Evolutionary conservation across 768 basidiomycete species (phyloP).

Genomic region (Fomitopsis serialis): DNA sequence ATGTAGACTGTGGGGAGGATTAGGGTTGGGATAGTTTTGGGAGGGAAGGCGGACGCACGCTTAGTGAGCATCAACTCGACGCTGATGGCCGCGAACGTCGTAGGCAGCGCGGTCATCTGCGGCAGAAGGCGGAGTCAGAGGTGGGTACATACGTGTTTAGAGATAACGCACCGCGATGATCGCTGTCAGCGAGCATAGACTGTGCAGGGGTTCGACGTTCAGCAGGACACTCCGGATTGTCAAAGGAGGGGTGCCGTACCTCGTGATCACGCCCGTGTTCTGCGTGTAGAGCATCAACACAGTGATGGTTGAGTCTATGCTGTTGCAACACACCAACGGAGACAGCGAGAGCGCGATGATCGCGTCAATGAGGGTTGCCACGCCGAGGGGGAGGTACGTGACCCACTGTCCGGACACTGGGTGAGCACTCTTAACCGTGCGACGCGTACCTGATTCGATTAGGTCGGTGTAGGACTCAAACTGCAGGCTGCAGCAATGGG

Average conservation of each 20-base stretch:
- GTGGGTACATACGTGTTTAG: not conserved
- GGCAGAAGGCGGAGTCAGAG: not conserved
- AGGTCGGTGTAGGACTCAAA: not conserved
- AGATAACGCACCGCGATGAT: slow-evolving; percentile 9
- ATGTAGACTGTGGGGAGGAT: slow-evolving; percentile 11
- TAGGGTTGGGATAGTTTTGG: not conserved
- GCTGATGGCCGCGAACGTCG: slow-evolving; percentile 11
- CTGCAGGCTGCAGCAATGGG: not conserved
- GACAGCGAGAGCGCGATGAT: slow-evolving; percentile 14
- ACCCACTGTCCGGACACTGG: slow-evolving; percentile 11
- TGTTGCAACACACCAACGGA: not conserved
- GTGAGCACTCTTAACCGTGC: not conserved
- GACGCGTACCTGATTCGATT: not conserved
- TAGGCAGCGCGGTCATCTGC: slow-evolving; percentile 15
- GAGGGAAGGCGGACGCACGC: slow-evolving; percentile 4
- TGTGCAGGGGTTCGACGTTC: not conserved
- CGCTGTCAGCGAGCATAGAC: slow-evolving; percentile 11
- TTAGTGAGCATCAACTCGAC: slow-evolving; percentile 16
- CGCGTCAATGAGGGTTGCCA: slow-evolving; percentile 10
- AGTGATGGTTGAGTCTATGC: slow-evolving; percentile 11
- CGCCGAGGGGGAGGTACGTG: slow-evolving; percentile 10
- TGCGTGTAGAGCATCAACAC: slow-evolving; percentile 15
- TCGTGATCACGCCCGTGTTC: slow-evolving; percentile 14
- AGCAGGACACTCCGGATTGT: not conserved
- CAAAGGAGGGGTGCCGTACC: slow-evolving; percentile 2